Base-by-base conservation (phyloP, 1,139 yeast genomes). In the Zygoascus hellenicus region DNA sequence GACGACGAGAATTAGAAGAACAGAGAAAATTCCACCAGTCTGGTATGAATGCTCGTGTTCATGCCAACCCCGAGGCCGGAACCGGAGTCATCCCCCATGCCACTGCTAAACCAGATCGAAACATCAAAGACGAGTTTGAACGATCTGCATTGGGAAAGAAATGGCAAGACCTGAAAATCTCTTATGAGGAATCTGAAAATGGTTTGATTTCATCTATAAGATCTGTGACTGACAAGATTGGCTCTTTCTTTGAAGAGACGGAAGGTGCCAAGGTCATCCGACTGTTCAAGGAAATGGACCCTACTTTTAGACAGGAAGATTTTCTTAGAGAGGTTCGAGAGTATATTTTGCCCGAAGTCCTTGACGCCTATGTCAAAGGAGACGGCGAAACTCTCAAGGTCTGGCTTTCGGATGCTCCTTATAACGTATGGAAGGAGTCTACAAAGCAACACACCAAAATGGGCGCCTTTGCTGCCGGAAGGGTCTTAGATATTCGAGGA, bases 331-430 rank as follows among this genome's bases (percentile, higher is more conserved):
- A 94, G 50, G 75, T 92, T 59, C 85, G 97, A 62, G 92, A 88
- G 63, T 94, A 83, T 67, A 88, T 94, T 56, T 81, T 94, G 43
- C 98, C 99, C 9, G 99, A 94, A 67, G 79, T 94, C 39, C 74
- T 94, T 61, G 99, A 94, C 64, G 97, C 98, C 3, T 90, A 89
- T 69, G 88, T 88, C 55, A 85, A 85, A 61, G 96, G 96, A 55
- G 97, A 94, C 59, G 90, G 81, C 54, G 76, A 75, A 46, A 83
- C 83, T 22, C 76, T 94, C 63, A 86, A 90, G 66, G 72, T 74
- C 58, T 94, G 99, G 99, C 78, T 94, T 52, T 84, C 95, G 47
- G 98, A 94, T 69, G 97, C 97, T 30, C 97, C 98, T 34, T 89
- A 73, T 71, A 90, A 92, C 64, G 95, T 94, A 48, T 89, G 96